Percentiles rank a stretch among this genome's conserved stretches.
phyloP scores from a whole-genome alignment of 139 green algal species.

The Haematococcus sp. region DNA sequence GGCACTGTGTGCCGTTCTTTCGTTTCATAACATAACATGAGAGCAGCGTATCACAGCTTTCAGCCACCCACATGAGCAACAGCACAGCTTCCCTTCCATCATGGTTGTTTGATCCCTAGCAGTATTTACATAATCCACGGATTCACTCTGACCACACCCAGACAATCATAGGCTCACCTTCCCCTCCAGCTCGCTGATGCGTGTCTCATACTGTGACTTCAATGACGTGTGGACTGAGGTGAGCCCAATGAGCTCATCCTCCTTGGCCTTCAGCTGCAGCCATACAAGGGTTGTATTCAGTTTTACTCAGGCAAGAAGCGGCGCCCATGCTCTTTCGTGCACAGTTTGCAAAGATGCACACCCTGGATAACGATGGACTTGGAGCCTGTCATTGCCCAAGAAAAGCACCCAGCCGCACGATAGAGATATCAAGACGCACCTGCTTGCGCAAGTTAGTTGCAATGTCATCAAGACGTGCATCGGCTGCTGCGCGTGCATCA shows the following conservation, averaged over 20 bases:
- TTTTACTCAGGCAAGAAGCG: not conserved
- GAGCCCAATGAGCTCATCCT: slow-evolving; percentile 69
- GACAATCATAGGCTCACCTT: not conserved
- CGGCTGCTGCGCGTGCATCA: slow-evolving; percentile 9
- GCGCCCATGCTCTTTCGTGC: not conserved
- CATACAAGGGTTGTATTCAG: not conserved
- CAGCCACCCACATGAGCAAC: too few relatives aligned
- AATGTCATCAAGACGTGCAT: slow-evolving; percentile 38
- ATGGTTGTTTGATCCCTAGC: too few relatives aligned
- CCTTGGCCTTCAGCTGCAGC: slow-evolving; percentile 53
- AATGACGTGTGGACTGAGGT: slow-evolving; percentile 58
- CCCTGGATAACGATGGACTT: not conserved
- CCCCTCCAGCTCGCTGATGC: slow-evolving; percentile 56
- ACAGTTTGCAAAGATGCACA: not conserved
- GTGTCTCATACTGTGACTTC: slow-evolving; percentile 61
- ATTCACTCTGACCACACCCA: too few relatives aligned
- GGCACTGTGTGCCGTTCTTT: too few relatives aligned
- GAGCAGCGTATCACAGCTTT: too few relatives aligned
- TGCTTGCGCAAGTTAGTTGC: slow-evolving; percentile 36
- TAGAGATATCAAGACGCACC: too few relatives aligned
- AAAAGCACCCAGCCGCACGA: too few relatives aligned
- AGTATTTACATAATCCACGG: too few relatives aligned
- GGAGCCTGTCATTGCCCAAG: too few relatives aligned
- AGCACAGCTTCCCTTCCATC: too few relatives aligned
- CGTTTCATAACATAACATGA: too few relatives aligned